Base-by-base conservation (phyloP, 2,329 filamentous ascomycete genomes). In the Apiospora koreana region DNA sequence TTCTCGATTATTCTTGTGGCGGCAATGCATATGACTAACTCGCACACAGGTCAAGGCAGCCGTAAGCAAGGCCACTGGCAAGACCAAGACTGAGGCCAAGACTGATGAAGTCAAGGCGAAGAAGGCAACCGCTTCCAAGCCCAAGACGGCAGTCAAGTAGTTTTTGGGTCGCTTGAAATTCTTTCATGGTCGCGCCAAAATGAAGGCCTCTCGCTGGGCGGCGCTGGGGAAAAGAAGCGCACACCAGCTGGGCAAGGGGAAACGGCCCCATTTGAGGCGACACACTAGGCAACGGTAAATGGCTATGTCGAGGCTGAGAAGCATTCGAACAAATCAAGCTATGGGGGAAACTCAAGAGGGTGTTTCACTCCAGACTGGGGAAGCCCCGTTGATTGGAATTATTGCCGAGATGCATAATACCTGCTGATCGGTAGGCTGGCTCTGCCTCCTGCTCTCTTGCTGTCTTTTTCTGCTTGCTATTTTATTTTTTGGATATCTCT, bases 41-140 rank as follows among this genome's bases (percentile, higher is more conserved):
- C 14, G 1, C 42, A 18, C n/a, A 69, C 66, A 80, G 78, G 76
- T 76, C 70, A 80, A 78, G 65, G 74, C 76, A 45, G 74, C 74
- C n/a, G 75, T 72, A 21, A 77, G 76, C 73, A 80, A 78, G 70
- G 75, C 70, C 38, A 74, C 78, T 25, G 71, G 75, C 43, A 79
- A 79, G 71, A 73, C 73, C 64, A 78, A 73, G 67, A 62, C 48
- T 23, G 72, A 66, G 25, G 73, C 73, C 67, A 78, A 73, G 68
- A 68, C 67, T 12, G 72, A 64, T 28, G 71, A 68, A 65, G 38
- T 69, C 69, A 72, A 73, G 69, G 58, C 69, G n/a, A 73, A 79
- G 72, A 78, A 78, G 73, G 73, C 74, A 76, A 69, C 69, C 48
- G 69, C 65, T 31, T 41, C 74, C 21, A 78, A 78, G 73, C 74